Evolutionary conservation across 2,329 filamentous ascomycete genomes (phyloP).

Genomic region (Byssothecium circinans): DNA sequence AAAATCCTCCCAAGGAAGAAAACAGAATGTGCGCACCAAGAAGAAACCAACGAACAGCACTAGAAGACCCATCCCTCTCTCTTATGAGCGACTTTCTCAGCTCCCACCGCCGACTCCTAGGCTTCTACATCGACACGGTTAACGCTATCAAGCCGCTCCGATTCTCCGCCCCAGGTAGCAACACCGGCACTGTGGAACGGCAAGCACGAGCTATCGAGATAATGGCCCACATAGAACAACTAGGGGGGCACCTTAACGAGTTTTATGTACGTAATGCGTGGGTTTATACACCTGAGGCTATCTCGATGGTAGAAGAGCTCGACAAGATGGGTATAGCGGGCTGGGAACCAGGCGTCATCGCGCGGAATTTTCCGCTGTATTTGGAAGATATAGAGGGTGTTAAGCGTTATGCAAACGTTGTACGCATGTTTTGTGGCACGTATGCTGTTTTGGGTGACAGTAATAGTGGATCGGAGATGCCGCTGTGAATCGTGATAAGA

Average conservation of each 20-base stretch:
- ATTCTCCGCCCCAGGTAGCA: not conserved
- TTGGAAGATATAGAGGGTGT: not conserved
- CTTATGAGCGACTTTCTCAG: not conserved
- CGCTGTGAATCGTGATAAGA: no score
- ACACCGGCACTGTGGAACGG: not conserved
- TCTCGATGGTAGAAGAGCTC: not conserved
- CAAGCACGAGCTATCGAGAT: not conserved
- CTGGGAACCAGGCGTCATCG: no score
- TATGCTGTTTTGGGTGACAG: not conserved
- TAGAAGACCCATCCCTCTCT: not conserved
- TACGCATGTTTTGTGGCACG: not conserved
- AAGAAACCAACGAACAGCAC: not conserved
- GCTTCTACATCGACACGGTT: not conserved
- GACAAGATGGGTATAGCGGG: no score
- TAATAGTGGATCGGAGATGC: not conserved
- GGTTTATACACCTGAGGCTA: not conserved
- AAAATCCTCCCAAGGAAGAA: no score
- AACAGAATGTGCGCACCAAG: not conserved
- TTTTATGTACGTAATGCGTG: not conserved
- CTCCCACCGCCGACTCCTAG: not conserved
- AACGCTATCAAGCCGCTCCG: not conserved
- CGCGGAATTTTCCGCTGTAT: no score
- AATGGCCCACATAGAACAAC: not conserved
- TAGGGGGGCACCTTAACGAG: not conserved
- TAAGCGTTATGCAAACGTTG: not conserved